Evolutionary conservation across 1,284 basidiomycete genomes (phyloP).

Genomic region (Ustanciosporium gigantosporum): DNA sequence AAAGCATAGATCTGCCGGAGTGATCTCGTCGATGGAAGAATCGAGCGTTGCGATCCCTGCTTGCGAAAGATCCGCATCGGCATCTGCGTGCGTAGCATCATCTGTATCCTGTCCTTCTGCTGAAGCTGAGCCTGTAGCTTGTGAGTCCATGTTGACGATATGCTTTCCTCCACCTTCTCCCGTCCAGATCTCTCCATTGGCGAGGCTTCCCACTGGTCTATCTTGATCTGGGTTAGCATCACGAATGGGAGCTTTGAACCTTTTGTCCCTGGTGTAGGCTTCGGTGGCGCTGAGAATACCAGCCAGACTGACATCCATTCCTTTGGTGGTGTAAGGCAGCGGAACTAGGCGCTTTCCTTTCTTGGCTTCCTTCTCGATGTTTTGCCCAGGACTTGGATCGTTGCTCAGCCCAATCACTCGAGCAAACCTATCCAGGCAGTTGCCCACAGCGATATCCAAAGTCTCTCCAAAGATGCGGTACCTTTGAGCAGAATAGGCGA

Average conservation of each 20-base stretch:
- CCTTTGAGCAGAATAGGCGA: conserved; percentile 89
- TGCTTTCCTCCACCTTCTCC: conserved; percentile 51
- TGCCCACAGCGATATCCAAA: conserved; percentile 96
- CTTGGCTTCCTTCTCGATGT: conserved; percentile 94
- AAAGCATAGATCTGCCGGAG: conserved; percentile 91
- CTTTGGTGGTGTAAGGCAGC: conserved; percentile 94
- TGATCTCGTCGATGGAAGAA: conserved; percentile 66
- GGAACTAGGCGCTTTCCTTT: conserved; percentile 75
- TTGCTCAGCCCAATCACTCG: conserved; percentile 93
- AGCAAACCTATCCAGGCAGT: conserved; percentile 96
- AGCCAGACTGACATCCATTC: conserved; percentile 96
- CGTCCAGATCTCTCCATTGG: conserved; percentile 50
- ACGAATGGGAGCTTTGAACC: conserved; percentile 30
- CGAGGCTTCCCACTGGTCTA: conserved; percentile 43
- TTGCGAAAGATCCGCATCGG: conserved; percentile 22
- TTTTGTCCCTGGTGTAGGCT: conserved; percentile 69
- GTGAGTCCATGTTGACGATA: conserved; percentile 27
- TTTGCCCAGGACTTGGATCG: conserved; percentile 96
- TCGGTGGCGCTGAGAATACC: conserved; percentile 88
- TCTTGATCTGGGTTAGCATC: conserved; percentile 4
- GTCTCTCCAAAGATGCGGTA: conserved; percentile 99
- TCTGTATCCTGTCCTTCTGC: not conserved
- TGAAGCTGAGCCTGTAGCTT: not conserved
- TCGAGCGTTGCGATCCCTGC: conserved; percentile 20
- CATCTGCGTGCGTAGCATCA: not conserved